A percentile compares a stretch with the other conserved stretches of the same genome.
phyloP scores from a whole-genome alignment of 2,329 filamentous ascomycete species.

The Talaromyces sp. region DNA sequence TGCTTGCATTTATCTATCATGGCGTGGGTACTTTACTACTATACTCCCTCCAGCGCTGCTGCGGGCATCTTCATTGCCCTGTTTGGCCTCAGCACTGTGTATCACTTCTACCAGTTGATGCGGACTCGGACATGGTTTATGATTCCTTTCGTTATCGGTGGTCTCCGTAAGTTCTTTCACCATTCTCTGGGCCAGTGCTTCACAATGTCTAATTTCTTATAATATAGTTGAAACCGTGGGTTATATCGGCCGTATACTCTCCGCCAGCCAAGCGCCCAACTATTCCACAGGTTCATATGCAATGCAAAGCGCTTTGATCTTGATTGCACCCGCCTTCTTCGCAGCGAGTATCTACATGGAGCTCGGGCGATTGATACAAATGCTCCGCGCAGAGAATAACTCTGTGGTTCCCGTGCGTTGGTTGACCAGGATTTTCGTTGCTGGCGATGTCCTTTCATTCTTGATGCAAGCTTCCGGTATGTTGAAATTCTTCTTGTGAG shows the following conservation, averaged over 20 bases:
- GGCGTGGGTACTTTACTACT: conserved; percentile 30
- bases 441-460: conserved; percentile 32
- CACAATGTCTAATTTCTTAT: background rate
- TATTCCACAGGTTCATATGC: conserved; percentile 1
- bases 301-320: conserved; percentile 18
- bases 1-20: background rate
- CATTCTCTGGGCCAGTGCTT: background rate
- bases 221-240: background rate
- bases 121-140: conserved; percentile 50
- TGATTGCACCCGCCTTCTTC: conserved; percentile 37
- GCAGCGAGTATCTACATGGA: conserved; percentile 35
- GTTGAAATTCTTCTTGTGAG: background rate
- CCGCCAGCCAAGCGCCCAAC: background rate
- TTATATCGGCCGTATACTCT: background rate
- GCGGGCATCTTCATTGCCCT: conserved; percentile 47
- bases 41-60: conserved; percentile 45
- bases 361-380: conserved; percentile 32
- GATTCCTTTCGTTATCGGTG: conserved; percentile 36
- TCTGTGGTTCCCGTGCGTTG: conserved; percentile 26
- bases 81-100: conserved; percentile 42
- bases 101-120: conserved; percentile 43
- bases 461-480: conserved; percentile 30
- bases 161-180: conserved; percentile 31
- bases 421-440: conserved; percentile 35
- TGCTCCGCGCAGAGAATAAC: conserved; percentile 27